A percentile compares a stretch with the other conserved stretches of the same genome.
Evolutionary conservation across 2,329 filamentous ascomycete species (phyloP).

Genomic region (Colletotrichum chrysophilum): DNA sequence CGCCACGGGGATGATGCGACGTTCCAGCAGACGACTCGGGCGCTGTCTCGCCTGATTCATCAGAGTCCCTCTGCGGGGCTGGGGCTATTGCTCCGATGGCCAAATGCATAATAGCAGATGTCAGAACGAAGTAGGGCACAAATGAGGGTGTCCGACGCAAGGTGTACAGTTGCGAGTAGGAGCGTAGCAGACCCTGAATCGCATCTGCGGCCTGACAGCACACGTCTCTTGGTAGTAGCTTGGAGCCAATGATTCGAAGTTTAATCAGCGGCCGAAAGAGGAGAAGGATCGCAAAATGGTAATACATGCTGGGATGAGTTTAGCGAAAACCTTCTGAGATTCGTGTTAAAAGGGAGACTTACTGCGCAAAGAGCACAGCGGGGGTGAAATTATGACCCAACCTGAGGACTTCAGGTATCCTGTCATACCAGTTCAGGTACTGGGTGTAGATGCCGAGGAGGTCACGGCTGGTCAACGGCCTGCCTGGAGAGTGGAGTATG

Average conservation of each 20-base stretch:
- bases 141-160: slow-evolving; percentile 64
- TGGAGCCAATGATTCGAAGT: slow-evolving; percentile 65
- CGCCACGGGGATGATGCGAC: slow-evolving; percentile 42
- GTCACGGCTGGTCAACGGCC: slow-evolving; percentile 66
- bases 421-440: slow-evolving; percentile 75
- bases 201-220: slow-evolving; percentile 67
- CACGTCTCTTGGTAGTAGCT: slow-evolving; percentile 67
- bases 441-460: slow-evolving; percentile 69
- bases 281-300: slow-evolving; percentile 73
- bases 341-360: slow-evolving; percentile 39
- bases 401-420: slow-evolving; percentile 67
- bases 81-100: slow-evolving; percentile 51
- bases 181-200: slow-evolving; percentile 60
- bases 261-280: slow-evolving; percentile 77
- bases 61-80: slow-evolving; percentile 16
- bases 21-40: slow-evolving; percentile 30
- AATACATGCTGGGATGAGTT: slow-evolving; percentile 64
- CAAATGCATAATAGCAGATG: slow-evolving; percentile 65
- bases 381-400: slow-evolving; percentile 74
- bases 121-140: slow-evolving; percentile 67
- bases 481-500: slow-evolving; percentile 73
- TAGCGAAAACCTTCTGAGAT: neutral
- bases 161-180: slow-evolving; percentile 64
- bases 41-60: neutral
- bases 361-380: slow-evolving; percentile 77